Evolutionary conservation across 179 eudicot species (phyloP).

Genomic region (Actinidia polygama): DNA sequence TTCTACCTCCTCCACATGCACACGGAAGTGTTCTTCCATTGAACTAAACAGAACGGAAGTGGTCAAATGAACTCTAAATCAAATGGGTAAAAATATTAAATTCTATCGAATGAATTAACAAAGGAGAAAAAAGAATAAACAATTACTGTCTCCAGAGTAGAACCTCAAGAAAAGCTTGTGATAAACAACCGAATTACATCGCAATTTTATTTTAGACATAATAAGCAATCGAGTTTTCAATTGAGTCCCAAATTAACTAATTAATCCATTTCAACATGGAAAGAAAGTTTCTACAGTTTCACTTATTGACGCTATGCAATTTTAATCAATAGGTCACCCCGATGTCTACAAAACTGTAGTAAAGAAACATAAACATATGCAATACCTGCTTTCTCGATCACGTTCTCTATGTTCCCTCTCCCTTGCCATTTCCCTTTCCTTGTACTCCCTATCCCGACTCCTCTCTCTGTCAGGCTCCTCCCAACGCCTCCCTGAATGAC

Average conservation of each 20-base stretch:
- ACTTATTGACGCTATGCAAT: neutral
- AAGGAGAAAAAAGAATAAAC: too few relatives aligned
- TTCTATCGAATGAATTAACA: too few relatives aligned
- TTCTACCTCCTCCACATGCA: too few relatives aligned
- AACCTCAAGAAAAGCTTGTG: neutral
- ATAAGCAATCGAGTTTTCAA: neutral
- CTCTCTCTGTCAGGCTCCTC: conserved; percentile 40
- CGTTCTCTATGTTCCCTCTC: conserved; percentile 52
- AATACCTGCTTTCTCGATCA: conserved; percentile 54
- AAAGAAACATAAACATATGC: conserved; percentile 9
- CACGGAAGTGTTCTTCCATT: too few relatives aligned
- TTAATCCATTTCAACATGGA: neutral
- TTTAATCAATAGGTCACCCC: neutral
- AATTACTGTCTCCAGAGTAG: too few relatives aligned
- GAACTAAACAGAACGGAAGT: too few relatives aligned
- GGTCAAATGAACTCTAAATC: too few relatives aligned
- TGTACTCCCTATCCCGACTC: conserved; percentile 41
- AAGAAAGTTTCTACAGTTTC: neutral
- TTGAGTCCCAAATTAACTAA: neutral
- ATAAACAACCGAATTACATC: neutral
- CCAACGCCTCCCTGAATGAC: conserved; percentile 34
- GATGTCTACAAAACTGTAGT: neutral
- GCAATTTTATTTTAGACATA: neutral
- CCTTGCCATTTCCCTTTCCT: too few relatives aligned
- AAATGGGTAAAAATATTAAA: too few relatives aligned